Base-by-base conservation (phyloP, 306 rosid species). In the Dryas drummondii region DNA sequence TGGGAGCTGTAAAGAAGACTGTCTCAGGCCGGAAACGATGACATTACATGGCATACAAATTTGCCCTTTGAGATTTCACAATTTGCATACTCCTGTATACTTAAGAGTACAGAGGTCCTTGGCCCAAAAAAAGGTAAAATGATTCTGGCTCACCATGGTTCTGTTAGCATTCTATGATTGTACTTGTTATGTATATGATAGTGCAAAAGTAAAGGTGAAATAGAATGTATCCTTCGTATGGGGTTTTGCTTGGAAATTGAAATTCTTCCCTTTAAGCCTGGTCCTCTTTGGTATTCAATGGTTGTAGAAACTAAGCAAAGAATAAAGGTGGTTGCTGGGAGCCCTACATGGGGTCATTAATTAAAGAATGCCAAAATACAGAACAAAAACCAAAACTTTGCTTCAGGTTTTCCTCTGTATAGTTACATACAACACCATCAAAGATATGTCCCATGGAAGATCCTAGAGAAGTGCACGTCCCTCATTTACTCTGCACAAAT, bases 1-100 rank as follows among this genome's bases (percentile, higher is more conserved):
- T 89, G 45, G 98, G 99, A 76, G 97, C 79, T 10, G 99, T 96
- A 71, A 96, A 92, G 89, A 92, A 86, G 82, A 96, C 96, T 11
- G 96, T 92, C 60, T 88, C 96, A 0, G 97, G 99, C 59, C 77
- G 91, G 74, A 88, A 92, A 81, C 76, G 57, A 78, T 87, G 85
- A 84, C 78, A 66, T 47, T 27, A 63, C 61, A 27, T 66, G 53
- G n/a, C 57, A 64, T 67, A 40, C 77, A 62, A 27, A 55, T 59
- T 42, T 54, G 17, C 74, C 15, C 7, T 73, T 78, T 54, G 81
- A 50, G 55, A 59, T 63, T 44, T 78, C 79, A 59, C 68, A 63
- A 60, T 51, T 68, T 56, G 45, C 47, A 10, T 32, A 63, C 72
- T n/a, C 72, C 2, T 56, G 46, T 74, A 83, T 66, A 75, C 32